phyloP scores from a whole-genome alignment of 108 stramenopile species.

The Conticribra weissflogii region DNA sequence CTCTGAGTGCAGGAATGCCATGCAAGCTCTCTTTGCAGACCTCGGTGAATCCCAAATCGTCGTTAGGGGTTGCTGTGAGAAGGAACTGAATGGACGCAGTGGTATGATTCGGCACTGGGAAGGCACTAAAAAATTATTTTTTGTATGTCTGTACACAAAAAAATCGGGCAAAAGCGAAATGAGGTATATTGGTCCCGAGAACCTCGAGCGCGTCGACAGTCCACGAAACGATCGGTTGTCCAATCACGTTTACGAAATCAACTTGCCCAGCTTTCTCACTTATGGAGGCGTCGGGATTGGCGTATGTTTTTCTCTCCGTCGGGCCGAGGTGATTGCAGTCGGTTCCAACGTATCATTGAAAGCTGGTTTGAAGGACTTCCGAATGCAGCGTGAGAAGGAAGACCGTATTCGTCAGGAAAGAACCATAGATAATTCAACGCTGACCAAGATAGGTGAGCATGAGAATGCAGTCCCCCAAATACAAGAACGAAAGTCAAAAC shows the following conservation, averaged over 20 bases:
- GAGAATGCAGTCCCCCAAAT: too few relatives aligned
- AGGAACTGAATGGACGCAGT: slow-evolving; percentile 41
- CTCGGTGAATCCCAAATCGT: too few relatives aligned
- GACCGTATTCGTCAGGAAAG: slow-evolving; percentile 10
- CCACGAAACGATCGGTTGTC: slow-evolving; percentile 2
- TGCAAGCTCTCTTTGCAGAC: too few relatives aligned
- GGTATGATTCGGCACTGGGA: slow-evolving; percentile 48
- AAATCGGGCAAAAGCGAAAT: slow-evolving; percentile 13
- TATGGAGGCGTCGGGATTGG: slow-evolving; percentile 27
- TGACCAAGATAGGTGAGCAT: too few relatives aligned
- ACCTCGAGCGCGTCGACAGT: slow-evolving; percentile 23
- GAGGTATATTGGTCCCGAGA: slow-evolving; percentile 25
- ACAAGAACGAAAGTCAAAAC: too few relatives aligned
- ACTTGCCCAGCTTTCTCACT: slow-evolving; percentile 4
- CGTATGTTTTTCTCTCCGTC: slow-evolving; percentile 8
- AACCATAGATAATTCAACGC: slow-evolving; percentile 6
- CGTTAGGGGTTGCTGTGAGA: too few relatives aligned
- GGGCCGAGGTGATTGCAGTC: slow-evolving; percentile 13
- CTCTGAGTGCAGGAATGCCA: too few relatives aligned
- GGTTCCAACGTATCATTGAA: slow-evolving; percentile 22
- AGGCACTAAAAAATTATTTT: slow-evolving; percentile 24
- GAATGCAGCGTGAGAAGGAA: slow-evolving; percentile 16
- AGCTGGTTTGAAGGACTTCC: slow-evolving; percentile 19
- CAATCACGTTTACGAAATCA: slow-evolving; percentile 8
- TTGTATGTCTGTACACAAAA: slow-evolving; percentile 47